phyloP scores from a whole-genome alignment of 306 rosid species.

The Betula pendula region DNA sequence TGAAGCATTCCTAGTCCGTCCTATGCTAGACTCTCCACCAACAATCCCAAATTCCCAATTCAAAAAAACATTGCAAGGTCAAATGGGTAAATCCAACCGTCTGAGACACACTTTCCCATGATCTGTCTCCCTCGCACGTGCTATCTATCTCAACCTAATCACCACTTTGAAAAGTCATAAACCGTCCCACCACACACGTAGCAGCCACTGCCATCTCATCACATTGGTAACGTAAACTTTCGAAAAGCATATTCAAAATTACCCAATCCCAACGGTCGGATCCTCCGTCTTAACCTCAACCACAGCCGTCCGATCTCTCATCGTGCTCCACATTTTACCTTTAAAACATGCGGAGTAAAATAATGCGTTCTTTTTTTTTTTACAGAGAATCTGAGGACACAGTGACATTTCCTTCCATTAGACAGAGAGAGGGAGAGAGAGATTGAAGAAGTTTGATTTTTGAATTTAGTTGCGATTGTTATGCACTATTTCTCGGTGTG shows the following conservation, averaged over 20 bases:
- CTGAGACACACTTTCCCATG: background rate
- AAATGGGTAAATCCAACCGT: conserved; percentile 15
- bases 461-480: conserved; percentile 45
- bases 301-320: conserved; percentile 44
- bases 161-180: conserved; percentile 30
- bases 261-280: conserved; percentile 68
- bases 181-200: conserved; percentile 48
- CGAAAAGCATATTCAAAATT: conserved; percentile 54
- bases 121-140: conserved; percentile 55
- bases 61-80: conserved; percentile 8
- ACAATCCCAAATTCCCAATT: conserved; percentile 14
- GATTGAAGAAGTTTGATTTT: conserved; percentile 52
- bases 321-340: conserved; percentile 41
- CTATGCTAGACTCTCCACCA: background rate
- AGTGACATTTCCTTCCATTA: conserved; percentile 35
- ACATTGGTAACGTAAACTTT: conserved; percentile 28
- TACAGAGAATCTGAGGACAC: conserved; percentile 49
- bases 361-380: conserved; percentile 24
- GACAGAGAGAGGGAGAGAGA: conserved; percentile 30
- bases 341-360: conserved; percentile 14
- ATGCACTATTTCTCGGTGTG: conserved; percentile 10
- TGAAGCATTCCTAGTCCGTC: no score
- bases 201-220: conserved; percentile 33
- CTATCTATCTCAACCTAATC: conserved; percentile 9
- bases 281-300: conserved; percentile 31